A percentile compares a stretch with the other conserved stretches of the same genome.
Conservation (phyloP, 768 basidiomycete genomes). For the Rhodotorula toruloides region DNA sequence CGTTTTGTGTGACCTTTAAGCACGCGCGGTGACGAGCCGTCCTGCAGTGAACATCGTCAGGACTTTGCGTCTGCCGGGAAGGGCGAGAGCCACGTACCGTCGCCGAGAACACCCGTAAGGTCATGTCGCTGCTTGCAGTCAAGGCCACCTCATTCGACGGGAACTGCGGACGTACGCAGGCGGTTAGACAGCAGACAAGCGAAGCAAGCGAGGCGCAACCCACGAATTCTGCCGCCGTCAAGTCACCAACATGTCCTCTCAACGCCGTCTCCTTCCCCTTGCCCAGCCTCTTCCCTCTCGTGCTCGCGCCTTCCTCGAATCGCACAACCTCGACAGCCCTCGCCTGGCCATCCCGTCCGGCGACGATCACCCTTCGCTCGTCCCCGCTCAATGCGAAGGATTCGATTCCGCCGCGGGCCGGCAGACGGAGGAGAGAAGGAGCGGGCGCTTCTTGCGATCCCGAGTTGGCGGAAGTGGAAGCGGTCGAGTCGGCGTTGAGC, state of each 20-base stretch:
- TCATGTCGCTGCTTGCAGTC: conserved; percentile 64
- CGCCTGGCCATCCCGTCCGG: conserved; percentile 22
- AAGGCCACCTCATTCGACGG: conserved; percentile 68
- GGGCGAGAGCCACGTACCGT: conserved; percentile 42
- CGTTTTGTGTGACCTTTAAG: conserved; percentile 63
- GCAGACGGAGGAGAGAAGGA: conserved; percentile 28
- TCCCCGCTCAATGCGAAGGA: conserved; percentile 20
- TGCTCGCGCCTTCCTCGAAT: neutral
- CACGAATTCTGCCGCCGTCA: conserved; percentile 45
- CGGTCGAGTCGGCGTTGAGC: conserved; percentile 41
- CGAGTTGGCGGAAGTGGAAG: conserved; percentile 52
- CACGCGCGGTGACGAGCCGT: conserved; percentile 55
- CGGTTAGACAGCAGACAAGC: conserved; percentile 38
- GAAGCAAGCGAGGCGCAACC: conserved; percentile 51
- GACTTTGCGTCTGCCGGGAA: no score
- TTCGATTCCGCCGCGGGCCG: conserved; percentile 15
- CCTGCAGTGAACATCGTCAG: conserved; percentile 38
- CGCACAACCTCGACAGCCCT: conserved; percentile 16
- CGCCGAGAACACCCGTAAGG: conserved; percentile 62
- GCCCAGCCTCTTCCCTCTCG: neutral
- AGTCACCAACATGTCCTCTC: conserved; percentile 48
- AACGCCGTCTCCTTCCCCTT: conserved; percentile 36
- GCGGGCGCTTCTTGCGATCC: conserved; percentile 48
- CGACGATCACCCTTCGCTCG: conserved; percentile 20
- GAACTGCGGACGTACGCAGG: conserved; percentile 51